Conservation (phyloP, 2,329 filamentous ascomycete species). For the Fusarium sp. region DNA sequence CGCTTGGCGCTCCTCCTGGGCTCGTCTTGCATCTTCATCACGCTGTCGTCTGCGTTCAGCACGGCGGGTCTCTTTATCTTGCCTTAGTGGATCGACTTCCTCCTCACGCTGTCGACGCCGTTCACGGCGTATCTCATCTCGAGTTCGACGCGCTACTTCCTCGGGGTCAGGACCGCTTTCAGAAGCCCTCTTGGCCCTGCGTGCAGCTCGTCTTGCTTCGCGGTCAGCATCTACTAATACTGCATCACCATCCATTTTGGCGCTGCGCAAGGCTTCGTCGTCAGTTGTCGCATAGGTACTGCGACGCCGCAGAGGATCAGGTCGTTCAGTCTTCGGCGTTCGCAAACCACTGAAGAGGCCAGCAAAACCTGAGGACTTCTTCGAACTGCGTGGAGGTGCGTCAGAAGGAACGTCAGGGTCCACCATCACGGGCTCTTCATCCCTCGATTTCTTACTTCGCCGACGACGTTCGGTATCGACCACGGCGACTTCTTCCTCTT, state of each 20-base stretch:
- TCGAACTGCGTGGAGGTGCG: slow-evolving; percentile 50
- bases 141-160: slow-evolving; percentile 64
- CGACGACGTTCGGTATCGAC: slow-evolving; percentile 51
- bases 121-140: slow-evolving; percentile 66
- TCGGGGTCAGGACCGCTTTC: slow-evolving; percentile 60
- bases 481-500: slow-evolving; percentile 59
- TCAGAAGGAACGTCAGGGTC: slow-evolving; percentile 48
- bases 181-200: slow-evolving; percentile 63
- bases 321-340: slow-evolving; percentile 55
- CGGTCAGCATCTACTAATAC: slow-evolving; percentile 63
- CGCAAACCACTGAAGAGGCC: slow-evolving; percentile 71
- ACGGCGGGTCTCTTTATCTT: slow-evolving; percentile 62
- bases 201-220: slow-evolving; percentile 70
- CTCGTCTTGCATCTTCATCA: slow-evolving; percentile 38
- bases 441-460: slow-evolving; percentile 47
- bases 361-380: slow-evolving; percentile 62
- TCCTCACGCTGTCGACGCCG: slow-evolving; percentile 59
- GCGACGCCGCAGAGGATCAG: slow-evolving; percentile 54
- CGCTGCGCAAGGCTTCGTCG: slow-evolving; percentile 58
- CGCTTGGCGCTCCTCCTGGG: slow-evolving; percentile 58
- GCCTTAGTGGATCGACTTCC: slow-evolving; percentile 59
- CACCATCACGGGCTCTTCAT: slow-evolving; percentile 53
- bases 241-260: slow-evolving; percentile 59
- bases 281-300: slow-evolving; percentile 61
- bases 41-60: slow-evolving; percentile 59